Evolutionary conservation across 768 basidiomycete species (phyloP).

Genomic region (Lenzites betulinus): DNA sequence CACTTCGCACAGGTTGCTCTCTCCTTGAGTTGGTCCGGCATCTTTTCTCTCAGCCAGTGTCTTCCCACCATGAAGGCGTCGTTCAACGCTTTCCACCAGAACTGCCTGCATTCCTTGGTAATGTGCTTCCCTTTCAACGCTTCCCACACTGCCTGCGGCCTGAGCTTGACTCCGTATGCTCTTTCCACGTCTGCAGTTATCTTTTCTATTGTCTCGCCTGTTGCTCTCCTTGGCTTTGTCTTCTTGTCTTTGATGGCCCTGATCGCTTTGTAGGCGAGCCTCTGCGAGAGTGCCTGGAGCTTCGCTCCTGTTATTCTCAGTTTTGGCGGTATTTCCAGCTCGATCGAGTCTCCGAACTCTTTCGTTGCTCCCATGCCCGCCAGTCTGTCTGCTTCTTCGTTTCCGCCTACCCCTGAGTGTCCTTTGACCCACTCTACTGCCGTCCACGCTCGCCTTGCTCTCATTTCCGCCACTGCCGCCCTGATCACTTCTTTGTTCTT

Average conservation of each 20-base stretch:
- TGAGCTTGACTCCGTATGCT: not conserved
- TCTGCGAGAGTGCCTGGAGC: not conserved
- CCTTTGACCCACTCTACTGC: slow-evolving; percentile 8
- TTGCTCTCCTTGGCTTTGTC: not conserved
- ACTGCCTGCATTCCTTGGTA: not conserved
- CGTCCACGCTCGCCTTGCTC: not conserved
- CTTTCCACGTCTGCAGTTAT: not conserved
- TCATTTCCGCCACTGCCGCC: not conserved
- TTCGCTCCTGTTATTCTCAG: not conserved
- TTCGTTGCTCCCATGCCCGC: not conserved
- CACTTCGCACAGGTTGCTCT: not conserved
- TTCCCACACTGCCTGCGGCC: not conserved
- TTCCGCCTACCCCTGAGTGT: not conserved
- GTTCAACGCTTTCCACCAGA: slow-evolving; percentile 1
- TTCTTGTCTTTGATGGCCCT: not conserved
- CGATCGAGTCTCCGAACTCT: not conserved
- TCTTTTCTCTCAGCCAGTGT: not conserved
- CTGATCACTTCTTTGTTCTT: slow-evolving; percentile 17
- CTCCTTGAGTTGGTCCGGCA: not conserved
- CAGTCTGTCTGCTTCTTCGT: slow-evolving; percentile 1
- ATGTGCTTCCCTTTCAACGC: not conserved
- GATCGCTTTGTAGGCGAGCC: not conserved
- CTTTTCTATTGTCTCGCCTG: not conserved
- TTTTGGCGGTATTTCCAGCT: not conserved
- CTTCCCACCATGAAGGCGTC: slow-evolving; percentile 3